Percentiles rank a stretch among this genome's conserved stretches.
Evolutionary conservation across 2,329 filamentous ascomycete species (phyloP).

Genomic region (Monosporascus sp.): DNA sequence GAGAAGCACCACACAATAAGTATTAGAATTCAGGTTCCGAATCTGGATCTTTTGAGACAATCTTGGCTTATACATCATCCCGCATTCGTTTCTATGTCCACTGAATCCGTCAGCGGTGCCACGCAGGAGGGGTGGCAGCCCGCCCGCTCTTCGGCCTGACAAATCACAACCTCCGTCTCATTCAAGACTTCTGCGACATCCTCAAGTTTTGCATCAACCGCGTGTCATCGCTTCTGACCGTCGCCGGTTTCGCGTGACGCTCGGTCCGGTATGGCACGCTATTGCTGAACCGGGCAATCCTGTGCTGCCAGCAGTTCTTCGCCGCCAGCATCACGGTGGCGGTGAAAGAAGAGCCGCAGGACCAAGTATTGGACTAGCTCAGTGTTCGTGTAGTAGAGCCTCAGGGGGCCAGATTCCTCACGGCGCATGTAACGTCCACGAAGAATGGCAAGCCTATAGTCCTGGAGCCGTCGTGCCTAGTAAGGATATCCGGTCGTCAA

Average conservation of each 20-base stretch:
- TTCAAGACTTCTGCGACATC: neutral
- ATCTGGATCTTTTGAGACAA: too few species aligned
- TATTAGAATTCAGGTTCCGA: too few species aligned
- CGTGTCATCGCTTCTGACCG: neutral
- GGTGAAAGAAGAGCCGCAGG: constrained; percentile 28
- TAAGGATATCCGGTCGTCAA: neutral
- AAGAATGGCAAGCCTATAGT: constrained; percentile 23
- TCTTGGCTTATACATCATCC: too few species aligned
- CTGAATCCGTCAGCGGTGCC: neutral
- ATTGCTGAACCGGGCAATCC: neutral
- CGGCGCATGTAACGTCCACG: constrained; percentile 18
- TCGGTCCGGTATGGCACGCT: neutral
- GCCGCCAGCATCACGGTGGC: constrained; percentile 30
- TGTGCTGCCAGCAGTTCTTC: constrained; percentile 22
- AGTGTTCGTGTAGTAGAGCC: constrained; percentile 25
- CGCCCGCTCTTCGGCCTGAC: neutral
- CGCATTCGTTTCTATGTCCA: neutral
- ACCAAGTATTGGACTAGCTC: constrained; percentile 31
- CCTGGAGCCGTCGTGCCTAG: constrained; percentile 18
- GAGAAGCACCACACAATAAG: too few species aligned
- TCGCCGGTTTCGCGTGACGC: neutral
- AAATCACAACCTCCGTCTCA: neutral
- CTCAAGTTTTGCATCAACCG: neutral
- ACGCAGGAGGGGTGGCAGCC: neutral
- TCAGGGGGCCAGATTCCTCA: constrained; percentile 25